phyloP scores from a whole-genome alignment of 352 stramenopile species.

The Globisporangium acanthophoron region DNA sequence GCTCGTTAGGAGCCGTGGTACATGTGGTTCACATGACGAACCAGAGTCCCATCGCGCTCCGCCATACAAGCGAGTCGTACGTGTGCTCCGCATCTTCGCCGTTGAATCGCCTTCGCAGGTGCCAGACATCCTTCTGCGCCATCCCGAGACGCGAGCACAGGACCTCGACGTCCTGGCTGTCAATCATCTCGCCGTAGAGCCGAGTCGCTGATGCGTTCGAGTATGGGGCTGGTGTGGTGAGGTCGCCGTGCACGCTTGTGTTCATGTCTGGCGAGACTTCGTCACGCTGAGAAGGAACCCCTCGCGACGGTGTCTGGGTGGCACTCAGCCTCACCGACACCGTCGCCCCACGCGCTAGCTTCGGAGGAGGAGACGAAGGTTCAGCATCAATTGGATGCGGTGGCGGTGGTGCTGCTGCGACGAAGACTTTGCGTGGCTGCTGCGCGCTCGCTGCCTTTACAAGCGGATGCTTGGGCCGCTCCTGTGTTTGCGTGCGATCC shows the following conservation, averaged over 20 bases:
- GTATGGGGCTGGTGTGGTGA: background rate
- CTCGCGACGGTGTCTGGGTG: background rate
- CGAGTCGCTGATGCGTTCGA: slow-evolving; percentile 4
- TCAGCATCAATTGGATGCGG: background rate
- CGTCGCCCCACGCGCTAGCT: slow-evolving; percentile 3
- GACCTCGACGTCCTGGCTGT: slow-evolving; percentile 20
- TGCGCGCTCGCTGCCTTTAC: background rate
- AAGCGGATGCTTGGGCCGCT: slow-evolving; percentile 1
- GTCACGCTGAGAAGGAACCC: background rate
- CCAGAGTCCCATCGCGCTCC: background rate
- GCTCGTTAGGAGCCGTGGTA: background rate
- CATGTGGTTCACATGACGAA: background rate
- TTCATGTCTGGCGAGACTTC: background rate
- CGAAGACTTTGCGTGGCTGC: slow-evolving; percentile 5
- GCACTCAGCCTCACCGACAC: background rate
- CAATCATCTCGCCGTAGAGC: slow-evolving; percentile 19
- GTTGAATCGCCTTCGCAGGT: slow-evolving; percentile 31
- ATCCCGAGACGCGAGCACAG: slow-evolving; percentile 34
- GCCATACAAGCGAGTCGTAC: slow-evolving; percentile 10
- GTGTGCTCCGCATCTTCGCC: slow-evolving; percentile 30
- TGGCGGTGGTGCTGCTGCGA: background rate
- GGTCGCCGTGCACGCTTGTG: background rate
- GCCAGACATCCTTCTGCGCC: slow-evolving; percentile 21
- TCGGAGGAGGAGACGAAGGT: background rate
- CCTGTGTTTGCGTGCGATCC: background rate